Conservation (phyloP, 2,329 filamentous ascomycete genomes). For the Epichloe baconii region DNA sequence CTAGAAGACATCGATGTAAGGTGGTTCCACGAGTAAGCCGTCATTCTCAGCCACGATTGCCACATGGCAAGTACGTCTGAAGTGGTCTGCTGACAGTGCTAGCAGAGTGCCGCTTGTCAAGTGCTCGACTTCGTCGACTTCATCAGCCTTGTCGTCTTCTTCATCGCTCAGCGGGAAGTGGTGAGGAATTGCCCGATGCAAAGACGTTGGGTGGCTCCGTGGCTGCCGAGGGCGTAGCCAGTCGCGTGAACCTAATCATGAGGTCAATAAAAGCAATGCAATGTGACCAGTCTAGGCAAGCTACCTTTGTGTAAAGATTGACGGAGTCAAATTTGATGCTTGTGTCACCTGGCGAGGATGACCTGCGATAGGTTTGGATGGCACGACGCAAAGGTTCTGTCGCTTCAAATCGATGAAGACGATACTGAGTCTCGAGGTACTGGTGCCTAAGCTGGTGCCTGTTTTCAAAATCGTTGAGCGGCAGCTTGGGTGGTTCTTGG, state of each 20-base stretch:
- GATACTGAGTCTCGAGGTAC: constrained; percentile 64
- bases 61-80: constrained; percentile 51
- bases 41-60: constrained; percentile 61
- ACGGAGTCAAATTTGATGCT: constrained; percentile 39
- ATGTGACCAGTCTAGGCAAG: constrained; percentile 4
- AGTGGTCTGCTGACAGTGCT: constrained; percentile 45
- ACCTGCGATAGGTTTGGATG: constrained; percentile 37
- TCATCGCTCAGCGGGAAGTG: constrained; percentile 31
- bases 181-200: constrained; percentile 59
- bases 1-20: constrained; percentile 59
- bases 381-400: constrained; percentile 56
- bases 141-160: background rate
- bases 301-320: constrained; percentile 56
- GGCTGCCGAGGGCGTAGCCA: constrained; percentile 48
- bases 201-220: constrained; percentile 35
- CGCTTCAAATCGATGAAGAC: constrained; percentile 62
- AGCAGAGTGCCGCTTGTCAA: constrained; percentile 41
- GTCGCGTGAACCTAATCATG: constrained; percentile 47
- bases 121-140: constrained; percentile 47
- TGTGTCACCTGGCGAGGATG: background rate
- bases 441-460: constrained; percentile 16
- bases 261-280: background rate
- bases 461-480: background rate
- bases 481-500: constrained; percentile 7
- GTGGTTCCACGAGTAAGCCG: constrained; percentile 24